These are phyloP conservation scores for Fusarium chaquense DNA, from an alignment of 2,329 filamentous ascomycete species.

Conservation along the genomic window DNA sequence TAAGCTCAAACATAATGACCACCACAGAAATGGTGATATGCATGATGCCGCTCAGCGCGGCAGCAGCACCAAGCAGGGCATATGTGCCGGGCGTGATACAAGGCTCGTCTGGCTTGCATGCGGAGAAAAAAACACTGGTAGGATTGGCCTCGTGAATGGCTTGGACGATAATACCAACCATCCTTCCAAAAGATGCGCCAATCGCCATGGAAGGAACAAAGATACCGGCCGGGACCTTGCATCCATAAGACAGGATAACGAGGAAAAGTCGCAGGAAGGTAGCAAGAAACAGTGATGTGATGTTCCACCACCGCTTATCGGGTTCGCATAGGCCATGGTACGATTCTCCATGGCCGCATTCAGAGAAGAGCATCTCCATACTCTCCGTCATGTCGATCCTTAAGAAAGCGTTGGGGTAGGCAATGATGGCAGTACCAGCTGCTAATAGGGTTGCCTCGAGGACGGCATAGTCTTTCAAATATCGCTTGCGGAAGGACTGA, in stretches of 20 bases:
- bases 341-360: constrained; percentile 89
- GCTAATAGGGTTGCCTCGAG: constrained; percentile 89
- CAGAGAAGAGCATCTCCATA: constrained; percentile 97
- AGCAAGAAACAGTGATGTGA: constrained; percentile 81
- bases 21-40: constrained; percentile 97
- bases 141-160: constrained; percentile 88
- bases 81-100: constrained; percentile 99
- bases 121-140: constrained; percentile 83
- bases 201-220: constrained; percentile 99
- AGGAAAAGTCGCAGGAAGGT: constrained; percentile 84
- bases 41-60: constrained; percentile 95
- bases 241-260: constrained; percentile 96
- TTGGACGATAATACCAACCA: constrained; percentile 94
- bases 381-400: constrained; percentile 99
- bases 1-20: constrained; percentile 99
- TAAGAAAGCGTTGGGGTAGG: constrained; percentile 95
- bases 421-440: constrained; percentile 86
- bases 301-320: constrained; percentile 80
- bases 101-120: constrained; percentile 89
- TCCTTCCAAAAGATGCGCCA: constrained; percentile 91
- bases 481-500: constrained; percentile 94
- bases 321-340: constrained; percentile 90
- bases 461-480: constrained; percentile 84
- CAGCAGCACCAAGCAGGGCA: constrained; percentile 91
- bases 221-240: constrained; percentile 97